Evolutionary conservation across 1,284 basidiomycete genomes (phyloP).

Genomic region (Flammula alnicola): DNA sequence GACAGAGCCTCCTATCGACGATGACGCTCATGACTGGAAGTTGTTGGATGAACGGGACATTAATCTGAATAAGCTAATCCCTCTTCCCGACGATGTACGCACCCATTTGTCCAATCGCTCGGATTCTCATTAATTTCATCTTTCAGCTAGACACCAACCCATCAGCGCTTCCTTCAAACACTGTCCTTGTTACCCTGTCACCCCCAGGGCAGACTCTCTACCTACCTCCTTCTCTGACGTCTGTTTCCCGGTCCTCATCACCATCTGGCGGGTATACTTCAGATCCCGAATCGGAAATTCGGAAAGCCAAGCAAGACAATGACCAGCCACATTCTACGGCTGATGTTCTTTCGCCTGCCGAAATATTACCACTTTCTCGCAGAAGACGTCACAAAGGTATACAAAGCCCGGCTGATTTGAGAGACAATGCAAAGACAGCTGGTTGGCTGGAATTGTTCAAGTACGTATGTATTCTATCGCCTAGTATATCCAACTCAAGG

Average conservation of each 20-base stretch:
- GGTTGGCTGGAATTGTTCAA: conserved; percentile 73
- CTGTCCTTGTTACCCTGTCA: conserved; percentile 67
- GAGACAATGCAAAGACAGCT: conserved; percentile 45
- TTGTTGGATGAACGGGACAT: conserved; percentile 73
- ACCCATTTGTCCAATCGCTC: conserved; percentile 1
- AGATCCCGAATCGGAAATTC: conserved; percentile 62
- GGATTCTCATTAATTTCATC: conserved; percentile 15
- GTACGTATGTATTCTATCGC: conserved; percentile 44
- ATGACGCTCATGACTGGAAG: conserved; percentile 52
- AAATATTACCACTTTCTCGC: conserved; percentile 28
- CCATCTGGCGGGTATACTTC: conserved; percentile 68
- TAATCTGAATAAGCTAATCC: conserved; percentile 61
- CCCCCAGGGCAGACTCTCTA: conserved; percentile 64
- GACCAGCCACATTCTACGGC: conserved; percentile 14
- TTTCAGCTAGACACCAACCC: conserved; percentile 40
- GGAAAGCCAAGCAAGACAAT: conserved; percentile 39
- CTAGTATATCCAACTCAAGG: conserved; percentile 15
- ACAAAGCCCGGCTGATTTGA: conserved; percentile 21
- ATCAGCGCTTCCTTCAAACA: conserved; percentile 69
- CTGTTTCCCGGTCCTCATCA: conserved; percentile 46
- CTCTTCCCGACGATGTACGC: conserved; percentile 67
- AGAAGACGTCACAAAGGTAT: conserved; percentile 36
- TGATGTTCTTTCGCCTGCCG: conserved; percentile 15
- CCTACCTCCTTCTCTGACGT: conserved; percentile 43
- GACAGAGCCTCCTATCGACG: conserved; percentile 32